Percentiles rank a stretch among this genome's conserved stretches.
These are phyloP conservation scores for Senna siamea DNA, from an alignment of 306 rosid species.

Conservation along the genomic window DNA sequence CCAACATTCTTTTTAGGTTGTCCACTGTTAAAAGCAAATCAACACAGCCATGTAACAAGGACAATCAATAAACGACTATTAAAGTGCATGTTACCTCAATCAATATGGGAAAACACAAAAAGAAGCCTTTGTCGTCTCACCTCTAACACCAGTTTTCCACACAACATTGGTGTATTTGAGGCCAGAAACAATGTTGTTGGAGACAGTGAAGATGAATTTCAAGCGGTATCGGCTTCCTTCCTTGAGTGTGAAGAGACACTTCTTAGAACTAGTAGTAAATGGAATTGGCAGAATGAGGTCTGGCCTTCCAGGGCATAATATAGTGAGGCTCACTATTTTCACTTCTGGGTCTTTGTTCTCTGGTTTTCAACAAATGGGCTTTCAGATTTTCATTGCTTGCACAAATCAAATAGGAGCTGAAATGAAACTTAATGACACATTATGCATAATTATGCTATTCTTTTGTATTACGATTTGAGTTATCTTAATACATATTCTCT, in stretches of 20 bases:
- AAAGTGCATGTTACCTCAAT: neutral
- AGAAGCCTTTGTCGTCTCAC: conserved; percentile 33
- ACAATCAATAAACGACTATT: neutral
- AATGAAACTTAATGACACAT: too few relatives aligned
- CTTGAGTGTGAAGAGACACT: conserved; percentile 69
- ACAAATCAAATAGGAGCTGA: conserved; percentile 1
- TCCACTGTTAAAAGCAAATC: conserved; percentile 64
- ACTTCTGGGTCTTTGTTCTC: conserved; percentile 86
- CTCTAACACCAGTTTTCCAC: conserved; percentile 81
- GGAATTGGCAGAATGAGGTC: conserved; percentile 74
- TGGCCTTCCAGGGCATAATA: conserved; percentile 61
- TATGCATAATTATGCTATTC: too few relatives aligned
- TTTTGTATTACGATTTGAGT: too few relatives aligned
- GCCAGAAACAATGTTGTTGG: conserved; percentile 80
- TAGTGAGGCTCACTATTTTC: conserved; percentile 73
- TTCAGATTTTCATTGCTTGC: conserved; percentile 21
- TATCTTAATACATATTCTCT: too few relatives aligned
- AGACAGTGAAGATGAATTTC: conserved; percentile 64
- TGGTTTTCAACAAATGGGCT: conserved; percentile 45
- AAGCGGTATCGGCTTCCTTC: conserved; percentile 66
- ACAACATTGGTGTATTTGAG: conserved; percentile 73
- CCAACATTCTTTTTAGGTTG: conserved; percentile 73
- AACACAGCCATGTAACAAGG: conserved; percentile 24
- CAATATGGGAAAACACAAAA: conserved; percentile 27
- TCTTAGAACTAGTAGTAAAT: conserved; percentile 55